These are phyloP conservation scores for Monilinia fructigena DNA, from an alignment of 2,329 filamentous ascomycete species.

Conservation along the genomic window DNA sequence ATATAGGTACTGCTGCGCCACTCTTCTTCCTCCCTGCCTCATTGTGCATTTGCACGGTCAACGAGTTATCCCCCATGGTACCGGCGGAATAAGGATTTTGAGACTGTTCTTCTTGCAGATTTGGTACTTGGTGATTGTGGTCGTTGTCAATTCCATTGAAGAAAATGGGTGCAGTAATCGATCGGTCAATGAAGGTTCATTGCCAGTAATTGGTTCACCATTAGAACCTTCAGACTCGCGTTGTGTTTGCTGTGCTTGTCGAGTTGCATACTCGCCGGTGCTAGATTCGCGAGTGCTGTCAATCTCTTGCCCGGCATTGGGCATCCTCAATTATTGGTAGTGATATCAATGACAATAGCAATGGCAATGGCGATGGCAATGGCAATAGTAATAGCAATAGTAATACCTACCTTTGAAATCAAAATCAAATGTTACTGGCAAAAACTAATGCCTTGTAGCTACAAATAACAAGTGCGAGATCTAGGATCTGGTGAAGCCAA, in stretches of 20 bases:
- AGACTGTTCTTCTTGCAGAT: conserved; percentile 1
- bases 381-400: conserved; percentile 17
- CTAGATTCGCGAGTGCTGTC: conserved; percentile 13
- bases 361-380: conserved; percentile 10
- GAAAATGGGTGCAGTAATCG: conserved; percentile 9
- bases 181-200: conserved; percentile 1
- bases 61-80: conserved; percentile 28
- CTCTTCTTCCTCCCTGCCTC: conserved; percentile 36
- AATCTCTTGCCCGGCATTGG: conserved; percentile 17
- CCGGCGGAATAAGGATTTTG: conserved; percentile 11
- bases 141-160: neutral
- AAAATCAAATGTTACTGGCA: neutral
- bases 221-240: neutral
- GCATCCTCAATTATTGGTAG: conserved; percentile 20
- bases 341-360: neutral
- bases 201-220: neutral
- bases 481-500: neutral
- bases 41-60: conserved; percentile 34
- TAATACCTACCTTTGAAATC: neutral
- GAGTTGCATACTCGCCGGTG: conserved; percentile 2
- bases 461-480: neutral
- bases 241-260: neutral
- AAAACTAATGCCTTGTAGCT: neutral
- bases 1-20: conserved; percentile 40
- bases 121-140: neutral